These are phyloP conservation scores for Apiotrichum laibachii DNA, from an alignment of 1,284 basidiomycete genomes.

Conservation along the genomic window DNA sequence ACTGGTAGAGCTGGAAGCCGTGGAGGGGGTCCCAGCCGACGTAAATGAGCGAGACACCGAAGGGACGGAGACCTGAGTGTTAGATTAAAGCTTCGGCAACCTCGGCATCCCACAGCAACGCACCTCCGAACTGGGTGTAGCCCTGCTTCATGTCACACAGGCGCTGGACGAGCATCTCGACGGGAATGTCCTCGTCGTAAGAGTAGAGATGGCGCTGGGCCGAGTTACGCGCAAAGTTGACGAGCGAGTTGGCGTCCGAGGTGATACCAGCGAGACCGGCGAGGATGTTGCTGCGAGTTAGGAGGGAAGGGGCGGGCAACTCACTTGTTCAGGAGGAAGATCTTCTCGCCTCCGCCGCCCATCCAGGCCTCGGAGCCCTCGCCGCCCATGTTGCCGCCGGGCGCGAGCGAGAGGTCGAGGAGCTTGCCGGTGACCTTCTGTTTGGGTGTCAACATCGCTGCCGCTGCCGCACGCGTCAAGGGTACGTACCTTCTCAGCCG, in stretches of 20 bases:
- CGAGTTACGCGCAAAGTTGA: conserved; percentile 88
- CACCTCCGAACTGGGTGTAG: conserved; percentile 95
- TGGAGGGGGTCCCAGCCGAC: conserved; percentile 96
- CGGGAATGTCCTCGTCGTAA: conserved; percentile 97
- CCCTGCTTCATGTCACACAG: conserved; percentile 98
- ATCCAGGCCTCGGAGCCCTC: conserved; percentile 58
- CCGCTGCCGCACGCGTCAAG: not conserved
- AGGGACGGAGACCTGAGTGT: conserved; percentile 80
- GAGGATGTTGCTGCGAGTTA: conserved; percentile 74
- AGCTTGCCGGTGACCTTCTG: conserved; percentile 95
- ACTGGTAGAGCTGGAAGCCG: conserved; percentile 96
- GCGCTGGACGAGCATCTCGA: conserved; percentile 89
- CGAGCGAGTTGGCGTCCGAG: conserved; percentile 94
- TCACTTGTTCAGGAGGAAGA: conserved; percentile 80
- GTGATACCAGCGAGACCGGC: conserved; percentile 93
- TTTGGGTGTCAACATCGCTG: not conserved
- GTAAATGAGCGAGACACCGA: conserved; percentile 94
- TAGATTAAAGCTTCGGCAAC: no score
- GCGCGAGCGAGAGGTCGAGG: conserved; percentile 82
- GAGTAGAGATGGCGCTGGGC: conserved; percentile 84
- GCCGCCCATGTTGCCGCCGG: conserved; percentile 66
- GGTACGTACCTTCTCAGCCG: conserved; percentile 74
- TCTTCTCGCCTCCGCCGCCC: conserved; percentile 94
- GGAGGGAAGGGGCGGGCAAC: conserved; percentile 19
- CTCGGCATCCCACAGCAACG: no score